Evolutionary conservation across 306 rosid genomes (phyloP).

Genomic region (Sindora glabra): DNA sequence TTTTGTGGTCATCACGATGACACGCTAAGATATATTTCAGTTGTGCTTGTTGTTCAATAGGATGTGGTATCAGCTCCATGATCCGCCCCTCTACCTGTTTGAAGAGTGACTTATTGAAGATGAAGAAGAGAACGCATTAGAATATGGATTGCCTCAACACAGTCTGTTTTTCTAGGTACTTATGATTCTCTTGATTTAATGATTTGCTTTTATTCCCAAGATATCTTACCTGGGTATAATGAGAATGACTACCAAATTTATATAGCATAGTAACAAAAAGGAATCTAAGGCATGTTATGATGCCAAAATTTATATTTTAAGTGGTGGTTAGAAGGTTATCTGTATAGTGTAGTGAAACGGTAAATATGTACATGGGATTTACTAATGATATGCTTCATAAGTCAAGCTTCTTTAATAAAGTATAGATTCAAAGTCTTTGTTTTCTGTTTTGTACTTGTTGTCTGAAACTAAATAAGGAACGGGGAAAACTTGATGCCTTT

Average conservation of each 20-base stretch:
- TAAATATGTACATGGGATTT: too few species aligned
- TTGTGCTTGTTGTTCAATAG: constrained; percentile 27
- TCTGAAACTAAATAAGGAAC: background rate
- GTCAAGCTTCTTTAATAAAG: background rate
- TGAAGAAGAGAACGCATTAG: constrained; percentile 88
- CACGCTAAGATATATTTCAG: background rate
- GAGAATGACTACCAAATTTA: too few species aligned
- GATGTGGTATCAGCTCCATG: constrained; percentile 93
- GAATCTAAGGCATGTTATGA: constrained; percentile 1
- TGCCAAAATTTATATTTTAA: constrained; percentile 3
- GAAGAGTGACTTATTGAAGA: constrained; percentile 81
- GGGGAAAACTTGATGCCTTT: background rate
- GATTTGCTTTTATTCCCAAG: background rate
- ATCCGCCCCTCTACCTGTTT: constrained; percentile 80
- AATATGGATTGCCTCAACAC: constrained; percentile 97
- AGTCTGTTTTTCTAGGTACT: constrained; percentile 88
- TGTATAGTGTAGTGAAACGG: background rate
- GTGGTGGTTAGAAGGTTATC: background rate
- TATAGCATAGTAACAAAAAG: background rate
- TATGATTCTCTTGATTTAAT: constrained; percentile 1
- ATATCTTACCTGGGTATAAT: background rate
- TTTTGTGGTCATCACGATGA: background rate
- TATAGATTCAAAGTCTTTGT: background rate
- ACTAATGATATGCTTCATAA: constrained; percentile 6
- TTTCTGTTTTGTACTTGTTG: background rate